Evolutionary conservation across 768 basidiomycete genomes (phyloP).

Genomic region (Amyloporia xantha): DNA sequence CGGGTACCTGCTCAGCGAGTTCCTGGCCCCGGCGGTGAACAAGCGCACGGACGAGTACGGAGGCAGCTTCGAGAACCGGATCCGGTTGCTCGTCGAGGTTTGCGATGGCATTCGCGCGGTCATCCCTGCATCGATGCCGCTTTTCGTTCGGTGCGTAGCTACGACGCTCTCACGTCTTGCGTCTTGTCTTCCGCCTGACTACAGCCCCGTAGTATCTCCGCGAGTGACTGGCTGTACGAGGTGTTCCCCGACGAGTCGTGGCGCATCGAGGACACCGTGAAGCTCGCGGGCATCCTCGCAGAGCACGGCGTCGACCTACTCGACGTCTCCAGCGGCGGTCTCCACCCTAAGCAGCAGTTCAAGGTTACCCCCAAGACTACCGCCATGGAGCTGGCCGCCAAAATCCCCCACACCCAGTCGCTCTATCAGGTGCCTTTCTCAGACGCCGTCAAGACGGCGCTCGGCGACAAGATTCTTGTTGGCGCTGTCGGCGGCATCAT

Average conservation of each 20-base stretch:
- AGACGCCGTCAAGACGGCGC: constrained; percentile 34
- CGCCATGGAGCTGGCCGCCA: neutral
- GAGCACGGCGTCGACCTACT: constrained; percentile 68
- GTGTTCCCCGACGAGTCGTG: constrained; percentile 55
- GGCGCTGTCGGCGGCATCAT: constrained; percentile 53
- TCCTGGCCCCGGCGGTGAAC: constrained; percentile 36
- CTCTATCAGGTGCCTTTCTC: constrained; percentile 9
- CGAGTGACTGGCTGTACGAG: constrained; percentile 66
- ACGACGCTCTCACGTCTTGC: neutral
- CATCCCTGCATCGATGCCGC: constrained; percentile 55
- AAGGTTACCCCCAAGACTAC: constrained; percentile 32
- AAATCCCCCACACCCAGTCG: constrained; percentile 3
- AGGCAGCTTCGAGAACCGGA: constrained; percentile 43
- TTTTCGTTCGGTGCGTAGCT: constrained; percentile 56
- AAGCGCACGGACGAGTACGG: constrained; percentile 43
- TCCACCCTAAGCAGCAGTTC: constrained; percentile 36
- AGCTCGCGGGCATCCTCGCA: constrained; percentile 49
- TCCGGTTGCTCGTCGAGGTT: constrained; percentile 31
- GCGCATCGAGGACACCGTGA: constrained; percentile 61
- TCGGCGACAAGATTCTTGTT: constrained; percentile 37
- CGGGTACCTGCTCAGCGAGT: constrained; percentile 24
- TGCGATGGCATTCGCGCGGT: constrained; percentile 38
- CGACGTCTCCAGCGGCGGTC: constrained; percentile 67
- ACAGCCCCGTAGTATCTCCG: constrained; percentile 43
- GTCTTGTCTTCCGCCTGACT: neutral